Evolutionary conservation across 2,329 filamentous ascomycete genomes (phyloP), one percentile per base, ranked within the genome.

Genomic region (Exophiala phaeomuriformis): DNA sequence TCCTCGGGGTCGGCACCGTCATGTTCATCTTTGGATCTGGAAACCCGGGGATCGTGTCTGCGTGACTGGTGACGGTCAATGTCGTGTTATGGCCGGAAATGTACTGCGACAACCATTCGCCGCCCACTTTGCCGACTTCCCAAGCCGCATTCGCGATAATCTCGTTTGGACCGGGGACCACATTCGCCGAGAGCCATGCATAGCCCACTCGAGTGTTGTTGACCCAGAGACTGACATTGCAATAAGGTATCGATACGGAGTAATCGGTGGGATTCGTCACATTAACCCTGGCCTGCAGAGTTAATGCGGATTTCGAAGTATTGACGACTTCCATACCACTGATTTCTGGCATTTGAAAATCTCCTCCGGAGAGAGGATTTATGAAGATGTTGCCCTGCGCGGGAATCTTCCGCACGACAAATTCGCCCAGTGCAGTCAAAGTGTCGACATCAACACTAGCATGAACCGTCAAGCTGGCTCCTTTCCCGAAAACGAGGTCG

Each of bases 231-330:
- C 90, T 81, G 41, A 95, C 78, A 66, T 86, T 90, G 59, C 88
- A 71, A 58, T 83, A 91, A 1, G 91, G 91, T n/a, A 97, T 76
- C 1, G 75, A 76, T 3, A 89, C 90, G 3, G 87, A 84, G 68
- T 97, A 96, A 3, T 84, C 79, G 0, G 90, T 95, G 1, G 91
- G 90, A 65, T 98, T 98, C 3, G 88, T 94, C 56, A 95, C 77
- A 66, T 93, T 95, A 64, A 95, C 77, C 37, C 75, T 71, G 9
- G 87, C 86, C 64, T 83, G 76, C 35, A 97, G 72, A 19, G 79
- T 81, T 44, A 96, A 75, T 2, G 86, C 86, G 2, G 82, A 81
- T 35, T 78, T 73, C 1, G 85, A 84, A 0, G 90, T 94, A 52
- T 86, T 81, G 39, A 86, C 66, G 52, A 97, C 81, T 59, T 79